phyloP scores from a whole-genome alignment of 2,329 filamentous ascomycete species.

The Leptodontidium sp. region DNA sequence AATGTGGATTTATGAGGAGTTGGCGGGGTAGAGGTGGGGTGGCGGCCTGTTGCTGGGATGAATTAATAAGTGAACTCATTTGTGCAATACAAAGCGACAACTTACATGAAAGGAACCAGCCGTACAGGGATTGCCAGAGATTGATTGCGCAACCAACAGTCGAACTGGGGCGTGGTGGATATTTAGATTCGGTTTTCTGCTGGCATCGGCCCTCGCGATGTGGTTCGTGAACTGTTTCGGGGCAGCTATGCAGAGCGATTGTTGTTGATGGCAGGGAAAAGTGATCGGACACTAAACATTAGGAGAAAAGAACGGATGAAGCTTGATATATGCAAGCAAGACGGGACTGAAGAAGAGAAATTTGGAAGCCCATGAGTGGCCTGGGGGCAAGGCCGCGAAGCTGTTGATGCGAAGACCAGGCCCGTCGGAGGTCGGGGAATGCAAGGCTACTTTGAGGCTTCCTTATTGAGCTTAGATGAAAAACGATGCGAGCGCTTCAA shows the following conservation, averaged over 20 bases:
- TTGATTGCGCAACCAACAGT: not conserved
- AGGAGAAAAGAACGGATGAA: conserved; percentile 2
- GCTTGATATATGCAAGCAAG: not conserved
- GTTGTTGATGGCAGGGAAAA: not conserved
- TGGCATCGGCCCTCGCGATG: not conserved
- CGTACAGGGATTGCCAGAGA: conserved; percentile 6
- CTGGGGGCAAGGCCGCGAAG: not conserved
- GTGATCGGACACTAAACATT: conserved; percentile 4
- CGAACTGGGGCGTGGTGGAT: not conserved
- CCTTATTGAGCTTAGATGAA: not conserved
- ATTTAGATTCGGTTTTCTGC: not conserved
- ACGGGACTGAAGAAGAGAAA: not conserved
- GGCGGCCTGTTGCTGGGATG: not conserved
- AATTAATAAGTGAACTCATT: not conserved
- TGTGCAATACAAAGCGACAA: not conserved
- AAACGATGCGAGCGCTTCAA: conserved; percentile 7
- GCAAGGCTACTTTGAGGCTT: conserved; percentile 12
- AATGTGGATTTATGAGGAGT: not conserved
- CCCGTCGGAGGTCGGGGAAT: not conserved
- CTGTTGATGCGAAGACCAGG: not conserved
- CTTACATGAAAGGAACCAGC: not conserved
- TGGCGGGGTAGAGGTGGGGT: conserved; percentile 12
- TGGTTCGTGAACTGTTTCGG: not conserved
- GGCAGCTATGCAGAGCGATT: not conserved
- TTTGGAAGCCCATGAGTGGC: not conserved